Percentiles rank a stretch among this genome's conserved stretches.
Conservation (phyloP, 1,139 yeast species). For the Scheffersomyces segobiensis region DNA sequence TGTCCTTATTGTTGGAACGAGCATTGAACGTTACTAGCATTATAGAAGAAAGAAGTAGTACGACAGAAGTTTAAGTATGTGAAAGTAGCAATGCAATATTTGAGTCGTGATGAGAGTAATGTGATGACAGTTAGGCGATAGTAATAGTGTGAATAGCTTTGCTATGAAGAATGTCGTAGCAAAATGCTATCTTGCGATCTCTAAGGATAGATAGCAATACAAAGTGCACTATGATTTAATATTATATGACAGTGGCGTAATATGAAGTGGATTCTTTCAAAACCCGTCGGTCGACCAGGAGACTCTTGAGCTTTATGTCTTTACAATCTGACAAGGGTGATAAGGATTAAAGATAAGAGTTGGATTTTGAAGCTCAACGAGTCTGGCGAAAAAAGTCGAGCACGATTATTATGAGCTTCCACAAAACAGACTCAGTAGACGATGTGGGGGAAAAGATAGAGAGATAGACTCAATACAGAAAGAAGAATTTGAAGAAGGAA, state of each 20-base stretch:
- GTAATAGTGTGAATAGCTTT: background rate
- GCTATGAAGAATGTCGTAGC: background rate
- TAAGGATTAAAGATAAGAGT: background rate
- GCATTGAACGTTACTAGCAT: constrained; percentile 13
- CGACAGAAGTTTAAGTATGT: background rate
- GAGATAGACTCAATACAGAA: background rate
- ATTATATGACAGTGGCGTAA: background rate
- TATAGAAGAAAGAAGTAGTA: too few relatives aligned
- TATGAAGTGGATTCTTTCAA: background rate
- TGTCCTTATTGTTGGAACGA: background rate
- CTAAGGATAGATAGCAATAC: background rate
- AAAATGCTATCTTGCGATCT: background rate
- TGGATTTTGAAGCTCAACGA: background rate
- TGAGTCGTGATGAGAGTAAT: background rate
- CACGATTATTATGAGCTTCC: background rate
- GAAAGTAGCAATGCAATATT: background rate
- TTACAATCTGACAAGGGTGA: background rate
- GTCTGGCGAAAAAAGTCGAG: background rate
- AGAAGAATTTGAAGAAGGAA: background rate
- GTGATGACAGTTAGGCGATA: background rate
- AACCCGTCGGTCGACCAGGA: background rate
- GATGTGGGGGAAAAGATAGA: background rate
- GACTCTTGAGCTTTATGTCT: background rate
- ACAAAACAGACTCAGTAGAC: background rate
- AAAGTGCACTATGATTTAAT: background rate